These are phyloP conservation scores for Yamadazyma siamensis DNA, from an alignment of 1,139 yeast species.

Conservation along the genomic window DNA sequence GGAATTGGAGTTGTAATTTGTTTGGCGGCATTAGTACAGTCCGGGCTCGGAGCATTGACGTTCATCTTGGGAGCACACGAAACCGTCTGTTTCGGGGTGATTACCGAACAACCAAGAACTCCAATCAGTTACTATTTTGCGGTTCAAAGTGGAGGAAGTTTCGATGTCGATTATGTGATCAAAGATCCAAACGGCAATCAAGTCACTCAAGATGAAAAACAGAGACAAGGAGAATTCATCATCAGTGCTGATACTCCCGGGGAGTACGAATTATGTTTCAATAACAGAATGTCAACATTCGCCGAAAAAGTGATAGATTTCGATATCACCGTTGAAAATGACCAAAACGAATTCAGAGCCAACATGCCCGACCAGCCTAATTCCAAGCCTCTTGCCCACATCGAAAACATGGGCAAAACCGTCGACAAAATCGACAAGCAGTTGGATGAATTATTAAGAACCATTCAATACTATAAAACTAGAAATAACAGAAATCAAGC, in stretches of 20 bases:
- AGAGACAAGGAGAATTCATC: slow-evolving; percentile 83
- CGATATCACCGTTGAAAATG: slow-evolving; percentile 65
- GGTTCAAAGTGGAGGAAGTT: slow-evolving; percentile 86
- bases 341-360: slow-evolving; percentile 50
- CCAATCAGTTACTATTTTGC: slow-evolving; percentile 82
- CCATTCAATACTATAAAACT: slow-evolving; percentile 82
- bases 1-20: too few relatives aligned
- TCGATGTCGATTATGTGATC: slow-evolving; percentile 78
- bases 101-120: slow-evolving; percentile 62
- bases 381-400: slow-evolving; percentile 53
- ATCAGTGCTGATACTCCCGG: slow-evolving; percentile 69
- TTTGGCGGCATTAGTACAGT: slow-evolving; percentile 6
- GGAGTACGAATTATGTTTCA: slow-evolving; percentile 90
- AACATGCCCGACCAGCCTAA: slow-evolving; percentile 62
- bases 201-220: slow-evolving; percentile 57
- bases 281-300: slow-evolving; percentile 81
- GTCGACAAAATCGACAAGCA: slow-evolving; percentile 65
- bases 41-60: slow-evolving; percentile 54
- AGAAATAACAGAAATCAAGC: slow-evolving; percentile 90
- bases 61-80: slow-evolving; percentile 78
- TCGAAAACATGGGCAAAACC: slow-evolving; percentile 58
- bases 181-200: slow-evolving; percentile 64
- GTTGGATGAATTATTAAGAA: slow-evolving; percentile 59
- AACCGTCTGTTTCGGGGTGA: slow-evolving; percentile 71
- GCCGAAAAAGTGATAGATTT: slow-evolving; percentile 89